Conservation (phyloP, 768 basidiomycete genomes). For the Kwoniella mangroviensis region DNA sequence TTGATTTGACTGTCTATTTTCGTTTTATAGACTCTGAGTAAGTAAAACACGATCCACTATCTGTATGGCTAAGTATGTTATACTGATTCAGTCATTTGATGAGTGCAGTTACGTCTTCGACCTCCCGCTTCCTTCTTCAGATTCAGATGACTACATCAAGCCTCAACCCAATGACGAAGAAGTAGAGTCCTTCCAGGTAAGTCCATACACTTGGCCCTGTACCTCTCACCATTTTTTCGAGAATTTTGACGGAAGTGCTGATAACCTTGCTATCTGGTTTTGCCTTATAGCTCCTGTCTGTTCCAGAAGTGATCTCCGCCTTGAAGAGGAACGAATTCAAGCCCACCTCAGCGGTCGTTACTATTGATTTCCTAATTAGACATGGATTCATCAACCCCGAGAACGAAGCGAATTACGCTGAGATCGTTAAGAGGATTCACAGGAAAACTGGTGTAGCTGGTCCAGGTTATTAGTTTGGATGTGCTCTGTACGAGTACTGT, state of each 20-base stretch:
- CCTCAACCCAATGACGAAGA: conserved; percentile 86
- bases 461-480: conserved; percentile 15
- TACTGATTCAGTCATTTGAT: too few relatives aligned
- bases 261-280: too few relatives aligned
- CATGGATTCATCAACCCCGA: conserved; percentile 84
- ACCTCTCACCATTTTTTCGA: too few relatives aligned
- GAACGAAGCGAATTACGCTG: conserved; percentile 78
- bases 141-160: conserved; percentile 60
- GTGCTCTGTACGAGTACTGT: too few relatives aligned
- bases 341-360: conserved; percentile 85
- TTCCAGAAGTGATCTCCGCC: conserved; percentile 68
- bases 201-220: conserved; percentile 25
- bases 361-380: conserved; percentile 86
- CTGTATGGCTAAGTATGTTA: conserved; percentile 29
- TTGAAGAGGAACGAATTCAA: conserved; percentile 81
- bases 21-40: background rate
- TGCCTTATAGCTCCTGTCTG: conserved; percentile 65
- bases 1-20: background rate
- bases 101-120: conserved; percentile 78
- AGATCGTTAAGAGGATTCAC: conserved; percentile 61
- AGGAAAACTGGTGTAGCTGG: conserved; percentile 43
- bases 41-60: background rate
- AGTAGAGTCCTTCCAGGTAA: conserved; percentile 87
- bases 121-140: conserved; percentile 66
- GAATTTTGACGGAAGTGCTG: too few relatives aligned